Evolutionary conservation across 2,329 filamentous ascomycete genomes (phyloP).

Genomic region (Nemania sp.): DNA sequence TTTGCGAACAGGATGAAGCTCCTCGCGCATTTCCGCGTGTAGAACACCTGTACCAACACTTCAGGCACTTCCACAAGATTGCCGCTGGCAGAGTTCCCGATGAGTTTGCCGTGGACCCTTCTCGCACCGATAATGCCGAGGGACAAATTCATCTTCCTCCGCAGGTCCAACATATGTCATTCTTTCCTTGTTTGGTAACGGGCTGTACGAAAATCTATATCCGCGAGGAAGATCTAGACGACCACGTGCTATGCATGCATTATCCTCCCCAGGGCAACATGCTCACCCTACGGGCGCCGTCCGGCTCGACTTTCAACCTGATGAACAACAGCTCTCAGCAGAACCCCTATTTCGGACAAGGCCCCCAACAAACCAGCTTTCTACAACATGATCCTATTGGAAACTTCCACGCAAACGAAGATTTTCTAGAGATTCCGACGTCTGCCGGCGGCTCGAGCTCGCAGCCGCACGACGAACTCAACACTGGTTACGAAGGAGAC

Average conservation of each 20-base stretch:
- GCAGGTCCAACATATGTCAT: neutral
- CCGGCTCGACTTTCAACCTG: neutral
- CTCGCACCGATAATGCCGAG: neutral
- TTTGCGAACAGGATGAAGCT: constrained; percentile 16
- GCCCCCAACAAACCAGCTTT: neutral
- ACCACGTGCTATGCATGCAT: constrained; percentile 4
- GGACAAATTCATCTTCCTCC: neutral
- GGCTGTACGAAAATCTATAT: constrained; percentile 13
- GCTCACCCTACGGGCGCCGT: neutral
- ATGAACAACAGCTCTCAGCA: neutral
- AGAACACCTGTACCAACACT: constrained; percentile 26
- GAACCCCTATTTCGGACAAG: neutral
- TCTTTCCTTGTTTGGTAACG: constrained; percentile 6
- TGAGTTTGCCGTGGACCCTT: neutral
- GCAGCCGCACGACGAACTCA: neutral
- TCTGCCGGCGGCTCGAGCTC: neutral
- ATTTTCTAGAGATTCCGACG: neutral
- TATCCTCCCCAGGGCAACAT: neutral
- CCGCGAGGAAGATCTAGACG: constrained; percentile 13
- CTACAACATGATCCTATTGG: neutral
- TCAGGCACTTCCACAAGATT: constrained; percentile 22
- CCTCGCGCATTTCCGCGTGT: constrained; percentile 18
- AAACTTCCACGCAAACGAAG: neutral
- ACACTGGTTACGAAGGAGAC: neutral
- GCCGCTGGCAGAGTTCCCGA: constrained; percentile 8